Percentiles rank a stretch among this genome's conserved stretches.
These are phyloP conservation scores for Physocladia obscura DNA, from an alignment of 192 early-diverging fungal genomes.

Conservation along the genomic window DNA sequence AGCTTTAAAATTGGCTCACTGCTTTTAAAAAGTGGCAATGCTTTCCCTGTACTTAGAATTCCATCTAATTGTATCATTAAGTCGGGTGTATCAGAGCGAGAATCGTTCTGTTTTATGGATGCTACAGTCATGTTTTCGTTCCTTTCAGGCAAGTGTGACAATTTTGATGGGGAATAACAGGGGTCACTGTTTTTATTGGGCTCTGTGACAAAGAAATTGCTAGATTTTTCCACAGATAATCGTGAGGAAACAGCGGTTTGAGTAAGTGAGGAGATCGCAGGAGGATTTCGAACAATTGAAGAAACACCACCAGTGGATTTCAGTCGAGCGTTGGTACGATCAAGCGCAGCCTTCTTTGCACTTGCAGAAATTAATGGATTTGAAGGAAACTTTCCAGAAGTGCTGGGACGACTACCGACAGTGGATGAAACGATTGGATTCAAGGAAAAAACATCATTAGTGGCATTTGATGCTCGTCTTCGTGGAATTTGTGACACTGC, in stretches of 20 bases:
- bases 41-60: neutral
- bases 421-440: too few relatives aligned
- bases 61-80: neutral
- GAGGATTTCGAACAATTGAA: neutral
- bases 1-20: neutral
- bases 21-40: neutral
- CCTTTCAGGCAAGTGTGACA: too few relatives aligned
- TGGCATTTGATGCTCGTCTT: neutral
- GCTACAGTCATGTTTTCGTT: neutral
- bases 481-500: neutral
- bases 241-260: neutral
- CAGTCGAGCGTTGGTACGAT: slow-evolving; percentile 8
- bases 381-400: too few relatives aligned
- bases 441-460: too few relatives aligned
- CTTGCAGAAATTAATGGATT: neutral
- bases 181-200: neutral
- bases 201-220: neutral
- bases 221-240: neutral
- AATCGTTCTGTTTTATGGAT: neutral
- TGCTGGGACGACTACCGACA: too few relatives aligned
- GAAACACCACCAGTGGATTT: neutral
- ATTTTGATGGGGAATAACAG: neutral
- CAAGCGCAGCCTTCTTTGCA: slow-evolving; percentile 13
- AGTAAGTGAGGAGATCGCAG: neutral
- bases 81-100: slow-evolving; percentile 2